phyloP scores from a whole-genome alignment of 176 grass and related monocot species.

The Alopecurus myosuroides region DNA sequence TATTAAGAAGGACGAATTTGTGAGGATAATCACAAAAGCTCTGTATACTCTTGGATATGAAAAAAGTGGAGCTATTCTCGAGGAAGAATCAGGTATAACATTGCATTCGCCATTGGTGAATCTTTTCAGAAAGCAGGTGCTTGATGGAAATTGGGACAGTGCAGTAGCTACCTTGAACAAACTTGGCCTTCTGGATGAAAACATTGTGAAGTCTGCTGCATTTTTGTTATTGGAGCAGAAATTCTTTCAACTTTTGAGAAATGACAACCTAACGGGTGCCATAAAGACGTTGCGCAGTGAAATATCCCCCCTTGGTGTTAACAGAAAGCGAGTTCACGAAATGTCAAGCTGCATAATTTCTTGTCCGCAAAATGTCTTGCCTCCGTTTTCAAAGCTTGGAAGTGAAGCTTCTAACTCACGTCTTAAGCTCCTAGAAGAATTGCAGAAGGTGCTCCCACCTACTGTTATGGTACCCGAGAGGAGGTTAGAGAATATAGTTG shows the following conservation, averaged over 20 bases:
- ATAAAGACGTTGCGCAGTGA: slow-evolving; percentile 71
- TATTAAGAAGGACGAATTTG: slow-evolving; percentile 87
- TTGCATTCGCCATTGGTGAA: slow-evolving; percentile 56
- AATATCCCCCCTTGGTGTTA: slow-evolving; percentile 71
- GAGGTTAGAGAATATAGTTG: slow-evolving; percentile 79
- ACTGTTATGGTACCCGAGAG: slow-evolving; percentile 80
- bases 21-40: slow-evolving; percentile 84
- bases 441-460: slow-evolving; percentile 76
- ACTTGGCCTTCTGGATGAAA: slow-evolving; percentile 65
- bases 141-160: slow-evolving; percentile 73
- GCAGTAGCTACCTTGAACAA: slow-evolving; percentile 70
- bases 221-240: slow-evolving; percentile 92
- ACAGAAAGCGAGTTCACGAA: slow-evolving; percentile 69
- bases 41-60: slow-evolving; percentile 90
- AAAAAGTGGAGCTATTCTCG: slow-evolving; percentile 69
- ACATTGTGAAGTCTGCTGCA: slow-evolving; percentile 51
- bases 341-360: slow-evolving; percentile 59
- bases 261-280: slow-evolving; percentile 57
- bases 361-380: slow-evolving; percentile 42
- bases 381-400: slow-evolving; percentile 48
- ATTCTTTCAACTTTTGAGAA: slow-evolving; percentile 76
- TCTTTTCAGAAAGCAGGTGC: slow-evolving; percentile 75
- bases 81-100: slow-evolving; percentile 93
- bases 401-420: slow-evolving; percentile 45
- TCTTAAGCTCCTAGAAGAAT: slow-evolving; percentile 71